Evolutionary conservation across 345 rosid species (phyloP).

Genomic region (Cochlearia excelsa): DNA sequence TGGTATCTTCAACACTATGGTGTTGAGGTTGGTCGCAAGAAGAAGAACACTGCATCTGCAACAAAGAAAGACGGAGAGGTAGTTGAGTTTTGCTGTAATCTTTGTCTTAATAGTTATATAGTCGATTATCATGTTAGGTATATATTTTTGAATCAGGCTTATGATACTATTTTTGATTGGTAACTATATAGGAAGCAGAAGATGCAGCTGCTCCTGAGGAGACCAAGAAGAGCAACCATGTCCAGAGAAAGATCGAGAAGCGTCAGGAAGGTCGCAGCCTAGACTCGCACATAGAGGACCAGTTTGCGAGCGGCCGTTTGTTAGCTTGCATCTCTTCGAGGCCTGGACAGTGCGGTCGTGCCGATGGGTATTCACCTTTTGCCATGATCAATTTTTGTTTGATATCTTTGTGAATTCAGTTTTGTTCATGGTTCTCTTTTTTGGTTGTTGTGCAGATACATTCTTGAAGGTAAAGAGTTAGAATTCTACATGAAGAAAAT

Average conservation of each 20-base stretch:
- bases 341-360: conserved; percentile 81
- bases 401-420: neutral
- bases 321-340: conserved; percentile 73
- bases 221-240: conserved; percentile 59
- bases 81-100: neutral
- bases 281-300: conserved; percentile 70
- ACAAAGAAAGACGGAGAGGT: conserved; percentile 50
- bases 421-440: neutral
- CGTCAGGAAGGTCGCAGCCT: conserved; percentile 54
- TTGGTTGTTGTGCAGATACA: conserved; percentile 47
- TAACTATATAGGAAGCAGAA: conserved; percentile 46
- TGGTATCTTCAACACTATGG: conserved; percentile 60
- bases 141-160: too few relatives aligned
- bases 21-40: conserved; percentile 43
- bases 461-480: conserved; percentile 66
- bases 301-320: conserved; percentile 60
- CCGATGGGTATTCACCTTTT: conserved; percentile 56
- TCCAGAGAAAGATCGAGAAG: conserved; percentile 49
- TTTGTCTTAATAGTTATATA: too few relatives aligned
- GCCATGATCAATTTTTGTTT: neutral
- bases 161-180: neutral
- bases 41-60: conserved; percentile 43
- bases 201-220: conserved; percentile 49
- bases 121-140: too few relatives aligned
- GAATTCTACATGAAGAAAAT: conserved; percentile 81